phyloP scores from a whole-genome alignment of 2,329 filamentous ascomycete genomes.

The Arthrobotrys sinensis region DNA sequence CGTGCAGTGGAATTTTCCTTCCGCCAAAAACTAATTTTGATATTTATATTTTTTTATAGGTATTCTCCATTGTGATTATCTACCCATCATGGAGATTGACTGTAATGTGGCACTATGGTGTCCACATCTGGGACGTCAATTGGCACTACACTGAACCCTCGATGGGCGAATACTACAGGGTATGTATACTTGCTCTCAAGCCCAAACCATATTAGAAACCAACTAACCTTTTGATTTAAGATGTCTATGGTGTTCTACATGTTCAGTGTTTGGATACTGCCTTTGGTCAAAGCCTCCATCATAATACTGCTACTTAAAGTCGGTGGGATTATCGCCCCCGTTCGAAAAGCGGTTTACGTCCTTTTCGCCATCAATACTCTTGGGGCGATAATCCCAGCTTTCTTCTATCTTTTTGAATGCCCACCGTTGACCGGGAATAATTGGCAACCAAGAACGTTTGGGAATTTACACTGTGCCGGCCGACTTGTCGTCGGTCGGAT shows the following conservation, averaged over 20 bases:
- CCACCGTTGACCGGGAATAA: conserved; percentile 56
- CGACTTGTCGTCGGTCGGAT: conserved; percentile 52
- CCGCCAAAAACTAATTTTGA: not conserved
- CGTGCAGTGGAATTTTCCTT: not conserved
- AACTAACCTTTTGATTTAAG: conserved; percentile 15
- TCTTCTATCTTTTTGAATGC: conserved; percentile 58
- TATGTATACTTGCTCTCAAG: conserved; percentile 2
- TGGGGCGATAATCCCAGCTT: conserved; percentile 46
- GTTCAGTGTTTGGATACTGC: conserved; percentile 59
- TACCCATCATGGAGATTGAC: conserved; percentile 58
- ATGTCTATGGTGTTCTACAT: conserved; percentile 57
- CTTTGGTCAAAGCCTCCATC: conserved; percentile 57
- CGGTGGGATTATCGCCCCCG: conserved; percentile 55
- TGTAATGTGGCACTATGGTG: conserved; percentile 57
- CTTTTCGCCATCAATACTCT: conserved; percentile 51
- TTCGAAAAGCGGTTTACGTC: conserved; percentile 45
- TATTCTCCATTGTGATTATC: conserved; percentile 56
- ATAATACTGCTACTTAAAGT: conserved; percentile 57
- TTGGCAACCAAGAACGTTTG: conserved; percentile 54
- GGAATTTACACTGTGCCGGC: conserved; percentile 49
- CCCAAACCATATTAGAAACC: not conserved
- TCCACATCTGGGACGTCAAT: conserved; percentile 56
- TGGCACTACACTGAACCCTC: conserved; percentile 55
- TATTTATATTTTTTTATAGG: conserved; percentile 3
- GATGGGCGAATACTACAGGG: conserved; percentile 56